phyloP scores from a whole-genome alignment of 495 filamentous ascomycete genomes.

The Penicillium canariense region DNA sequence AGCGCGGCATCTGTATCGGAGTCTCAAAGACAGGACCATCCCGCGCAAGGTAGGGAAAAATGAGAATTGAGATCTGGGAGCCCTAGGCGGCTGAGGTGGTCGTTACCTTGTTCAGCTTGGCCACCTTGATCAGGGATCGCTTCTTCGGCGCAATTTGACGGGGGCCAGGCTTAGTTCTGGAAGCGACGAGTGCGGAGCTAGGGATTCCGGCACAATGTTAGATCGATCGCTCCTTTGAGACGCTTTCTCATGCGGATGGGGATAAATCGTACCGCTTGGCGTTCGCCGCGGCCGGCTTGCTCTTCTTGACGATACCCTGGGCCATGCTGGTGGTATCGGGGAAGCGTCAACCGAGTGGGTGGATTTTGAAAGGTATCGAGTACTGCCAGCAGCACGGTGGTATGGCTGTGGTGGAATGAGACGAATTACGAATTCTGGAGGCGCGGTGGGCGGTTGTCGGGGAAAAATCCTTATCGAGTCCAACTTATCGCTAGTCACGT shows the following conservation, averaged over 20 bases:
- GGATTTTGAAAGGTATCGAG: neutral
- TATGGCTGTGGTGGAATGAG: neutral
- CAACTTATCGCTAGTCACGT: conserved; percentile 23
- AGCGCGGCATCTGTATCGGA: neutral
- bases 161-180: conserved; percentile 52
- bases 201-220: neutral
- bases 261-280: conserved; percentile 33
- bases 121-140: conserved; percentile 52
- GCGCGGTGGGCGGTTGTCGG: conserved; percentile 7
- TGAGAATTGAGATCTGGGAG: too few species aligned
- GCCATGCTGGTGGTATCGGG: conserved; percentile 26
- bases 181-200: conserved; percentile 10
- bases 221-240: neutral
- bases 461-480: conserved; percentile 25
- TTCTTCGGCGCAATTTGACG: conserved; percentile 71
- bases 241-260: neutral
- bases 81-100: too few species aligned
- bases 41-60: neutral
- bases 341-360: too few species aligned
- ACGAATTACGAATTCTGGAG: neutral
- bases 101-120: conserved; percentile 61
- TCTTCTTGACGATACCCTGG: conserved; percentile 42
- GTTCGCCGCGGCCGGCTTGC: conserved; percentile 24
- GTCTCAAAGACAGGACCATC: neutral
- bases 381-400: conserved; percentile 35